Evolutionary conservation across 768 basidiomycete species (phyloP), one percentile per base, ranked within the genome.

Genomic region (Chlorophyllum brunneum): DNA sequence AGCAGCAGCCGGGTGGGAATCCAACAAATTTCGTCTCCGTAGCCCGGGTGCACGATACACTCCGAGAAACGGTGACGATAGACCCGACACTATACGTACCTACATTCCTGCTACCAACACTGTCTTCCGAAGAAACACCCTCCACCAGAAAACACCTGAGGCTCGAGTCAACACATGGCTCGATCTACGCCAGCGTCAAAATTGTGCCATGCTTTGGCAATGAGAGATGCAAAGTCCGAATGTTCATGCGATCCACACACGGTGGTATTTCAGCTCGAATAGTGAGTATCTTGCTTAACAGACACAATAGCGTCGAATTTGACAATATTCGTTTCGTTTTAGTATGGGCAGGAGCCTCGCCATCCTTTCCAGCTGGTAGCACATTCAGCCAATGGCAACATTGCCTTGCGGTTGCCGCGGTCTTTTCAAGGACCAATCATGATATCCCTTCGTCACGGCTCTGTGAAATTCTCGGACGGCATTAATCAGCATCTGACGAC

Each of bases 341-440:
- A 57, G 51, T 34, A 47, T 26, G 51, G 46, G 2, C 40, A 44
- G 13, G 38, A 33, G 13, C 55, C 58, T 18, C 63, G 69, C 11
- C 57, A 61, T 4, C 55, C 61, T 0, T 62, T 72, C 24, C 52
- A 61, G 4, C 47, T 72, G 16, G 55, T 52, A 15, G 64, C 63
- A 8, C 45, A 57, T 6, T 51, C 64, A 1, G 50, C 53, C 5
- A 65, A 69, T 33, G 74, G 75, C n/a, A 56, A 63, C 37, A 59
- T 75, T 37, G 63, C 58, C 1, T 30, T 76, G 11, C 62, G 66
- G 47, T 56, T 77, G 40, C 74, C 75, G 6, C 69, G 70, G 27
- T 65, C 70, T 15, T 77, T 75, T 64, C 63, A 63, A 26, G 75
- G 75, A 0, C 68, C 67, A 0, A 43, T 76, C 44, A 63, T 64